Conservation (phyloP, 768 basidiomycete genomes). For the Mrakia hoshinonis region DNA sequence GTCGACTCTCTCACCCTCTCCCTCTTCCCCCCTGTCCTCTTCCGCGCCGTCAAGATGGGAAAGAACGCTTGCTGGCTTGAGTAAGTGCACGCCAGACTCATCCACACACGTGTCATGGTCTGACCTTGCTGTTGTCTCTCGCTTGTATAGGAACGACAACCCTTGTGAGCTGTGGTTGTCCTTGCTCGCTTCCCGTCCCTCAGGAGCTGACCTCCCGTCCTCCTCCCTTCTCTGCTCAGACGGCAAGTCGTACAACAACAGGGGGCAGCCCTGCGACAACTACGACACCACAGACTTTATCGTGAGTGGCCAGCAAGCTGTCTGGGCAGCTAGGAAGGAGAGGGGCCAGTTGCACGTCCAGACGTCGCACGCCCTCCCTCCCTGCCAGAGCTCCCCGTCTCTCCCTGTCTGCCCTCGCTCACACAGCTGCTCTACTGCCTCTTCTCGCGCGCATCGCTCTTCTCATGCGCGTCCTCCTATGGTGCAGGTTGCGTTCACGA, state of each 20-base stretch:
- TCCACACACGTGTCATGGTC: too few species aligned
- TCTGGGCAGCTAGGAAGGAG: not conserved
- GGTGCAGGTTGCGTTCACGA: not conserved
- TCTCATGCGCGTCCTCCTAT: not conserved
- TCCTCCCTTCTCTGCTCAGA: not conserved
- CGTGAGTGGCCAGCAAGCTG: not conserved
- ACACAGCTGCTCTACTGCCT: not conserved
- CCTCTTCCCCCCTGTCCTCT: not conserved
- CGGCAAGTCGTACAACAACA: conserved; percentile 22
- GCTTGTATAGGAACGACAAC: not conserved
- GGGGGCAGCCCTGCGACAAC: conserved; percentile 13
- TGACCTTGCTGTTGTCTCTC: not conserved
- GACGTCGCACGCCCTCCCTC: not conserved
- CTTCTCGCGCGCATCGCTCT: not conserved
- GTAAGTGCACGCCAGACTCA: not conserved
- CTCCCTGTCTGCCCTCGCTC: not conserved
- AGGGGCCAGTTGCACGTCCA: too few species aligned
- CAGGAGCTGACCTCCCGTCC: not conserved
- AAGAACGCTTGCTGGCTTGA: conserved; percentile 5
- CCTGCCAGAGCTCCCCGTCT: not conserved
- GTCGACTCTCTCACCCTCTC: not conserved
- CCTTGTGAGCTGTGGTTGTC: not conserved
- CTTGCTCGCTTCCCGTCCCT: not conserved
- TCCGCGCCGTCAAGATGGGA: too few species aligned
- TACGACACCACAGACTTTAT: conserved; percentile 20